Base-by-base conservation (phyloP, 1,284 basidiomycete species). In the Melampsora larici-populina region DNA sequence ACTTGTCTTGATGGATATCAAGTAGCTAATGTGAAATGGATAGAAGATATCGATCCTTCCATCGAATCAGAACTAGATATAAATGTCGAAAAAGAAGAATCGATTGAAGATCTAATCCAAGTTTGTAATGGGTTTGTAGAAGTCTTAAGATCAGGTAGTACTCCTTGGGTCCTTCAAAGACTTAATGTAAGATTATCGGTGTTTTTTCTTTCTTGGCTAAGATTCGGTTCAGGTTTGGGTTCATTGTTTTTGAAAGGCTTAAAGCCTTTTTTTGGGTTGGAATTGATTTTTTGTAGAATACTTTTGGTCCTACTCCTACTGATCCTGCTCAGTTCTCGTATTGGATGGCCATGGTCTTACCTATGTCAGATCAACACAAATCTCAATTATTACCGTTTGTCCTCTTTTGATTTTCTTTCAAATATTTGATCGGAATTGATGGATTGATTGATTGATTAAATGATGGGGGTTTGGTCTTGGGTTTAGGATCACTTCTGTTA, bases 351-450 rank as follows among this genome's bases (percentile, higher is more conserved):
- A 81, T 89, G 86, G 86, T 96, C 26, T 89, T 97, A 79, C 95
- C 94, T n/a, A 94, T 97, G 81, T 93, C 96, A 83, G 93, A 97
- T 81, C 88, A 91, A 81, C 93, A 97, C 86, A 96, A 96, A 85
- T 91, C 92, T 24, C 92, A 92, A 81, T 86, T 97, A n/a, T 86
- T 97, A n/a, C 92, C 94, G 2, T 62, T 78, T 68, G 48, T 55
- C 17, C 4, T 21, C 13, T 55, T 55, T 24, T 55, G 3, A 3
- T 15, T 55, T 21, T 55, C 13, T 55, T 11, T 11, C 48, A 11
- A 21, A 11, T 49, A 49, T 11, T 49, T 21, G 48, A 49, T 21
- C 48, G n/a, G n/a, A n/a, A n/a, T n/a, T n/a, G n/a, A n/a, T n/a
- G n/a, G n/a, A n/a, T n/a, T n/a, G n/a, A n/a, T n/a, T n/a, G n/a